A percentile compares a stretch with the other conserved stretches of the same genome.
Conservation (phyloP, 2,329 filamentous ascomycete genomes). For the Aspergillus novoparasiticus region DNA sequence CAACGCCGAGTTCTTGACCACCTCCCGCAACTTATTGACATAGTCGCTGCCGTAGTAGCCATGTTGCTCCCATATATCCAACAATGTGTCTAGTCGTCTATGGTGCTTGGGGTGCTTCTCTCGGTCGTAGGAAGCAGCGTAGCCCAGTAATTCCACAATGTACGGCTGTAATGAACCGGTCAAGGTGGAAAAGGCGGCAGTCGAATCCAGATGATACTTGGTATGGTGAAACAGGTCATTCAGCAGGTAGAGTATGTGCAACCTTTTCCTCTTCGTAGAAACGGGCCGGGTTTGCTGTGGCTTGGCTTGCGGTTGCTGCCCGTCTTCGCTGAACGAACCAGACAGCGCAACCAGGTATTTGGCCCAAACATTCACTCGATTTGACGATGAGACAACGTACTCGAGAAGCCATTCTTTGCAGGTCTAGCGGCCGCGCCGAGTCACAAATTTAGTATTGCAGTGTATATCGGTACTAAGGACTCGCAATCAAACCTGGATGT, state of each 20-base stretch:
- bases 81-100: conserved; percentile 63
- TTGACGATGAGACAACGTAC: conserved; percentile 68
- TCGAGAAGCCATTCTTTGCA: conserved; percentile 84
- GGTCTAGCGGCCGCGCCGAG: conserved; percentile 59
- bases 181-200: conserved; percentile 52
- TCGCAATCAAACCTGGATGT: conserved; percentile 80
- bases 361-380: conserved; percentile 67
- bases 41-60: conserved; percentile 61
- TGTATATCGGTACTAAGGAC: conserved; percentile 27
- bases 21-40: conserved; percentile 61
- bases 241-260: conserved; percentile 77
- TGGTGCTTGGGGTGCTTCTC: conserved; percentile 66
- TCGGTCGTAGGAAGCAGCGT: conserved; percentile 57
- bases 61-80: conserved; percentile 71
- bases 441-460: conserved; percentile 40
- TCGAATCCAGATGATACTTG: conserved; percentile 52
- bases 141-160: conserved; percentile 64
- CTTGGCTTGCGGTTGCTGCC: conserved; percentile 27
- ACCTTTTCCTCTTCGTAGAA: conserved; percentile 67
- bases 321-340: conserved; percentile 54
- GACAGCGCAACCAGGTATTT: conserved; percentile 75
- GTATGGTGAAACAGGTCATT: conserved; percentile 77
- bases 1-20: conserved; percentile 51
- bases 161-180: conserved; percentile 59
- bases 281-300: conserved; percentile 25